Conservation (phyloP, 768 basidiomycete species). For the Hericium rajendrae region DNA sequence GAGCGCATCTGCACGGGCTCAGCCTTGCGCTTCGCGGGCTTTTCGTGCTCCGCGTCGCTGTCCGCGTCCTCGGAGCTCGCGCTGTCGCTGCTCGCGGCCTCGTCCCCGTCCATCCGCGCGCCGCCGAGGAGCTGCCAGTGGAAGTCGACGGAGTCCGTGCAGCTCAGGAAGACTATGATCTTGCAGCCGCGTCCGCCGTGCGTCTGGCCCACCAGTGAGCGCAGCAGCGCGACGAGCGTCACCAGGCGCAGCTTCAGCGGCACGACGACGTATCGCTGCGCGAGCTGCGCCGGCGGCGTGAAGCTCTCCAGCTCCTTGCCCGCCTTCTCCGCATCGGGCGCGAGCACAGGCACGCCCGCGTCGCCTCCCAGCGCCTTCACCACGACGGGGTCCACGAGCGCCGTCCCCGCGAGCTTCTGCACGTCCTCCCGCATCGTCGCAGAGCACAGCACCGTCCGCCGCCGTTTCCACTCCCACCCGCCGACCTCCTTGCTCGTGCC, state of each 20-base stretch:
- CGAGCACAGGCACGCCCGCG: not conserved
- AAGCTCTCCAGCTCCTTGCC: slow-evolving; percentile 45
- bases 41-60: slow-evolving; percentile 18
- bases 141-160: slow-evolving; percentile 96
- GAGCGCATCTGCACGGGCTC: slow-evolving; percentile 51
- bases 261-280: slow-evolving; percentile 83
- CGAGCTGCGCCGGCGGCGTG: slow-evolving; percentile 88
- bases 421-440: slow-evolving; percentile 95
- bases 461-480: slow-evolving; percentile 78
- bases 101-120: slow-evolving; percentile 48
- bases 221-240: slow-evolving; percentile 75
- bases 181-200: slow-evolving; percentile 46
- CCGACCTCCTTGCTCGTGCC: slow-evolving; percentile 64
- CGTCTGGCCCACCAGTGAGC: slow-evolving; percentile 64
- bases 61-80: slow-evolving; percentile 10
- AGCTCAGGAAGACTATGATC: slow-evolving; percentile 92
- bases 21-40: slow-evolving; percentile 7
- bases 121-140: slow-evolving; percentile 82
- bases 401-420: slow-evolving; percentile 80
- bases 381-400: slow-evolving; percentile 71
- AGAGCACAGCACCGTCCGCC: slow-evolving; percentile 89
- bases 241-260: slow-evolving; percentile 95
- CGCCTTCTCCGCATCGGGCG: not conserved
- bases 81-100: slow-evolving; percentile 8
- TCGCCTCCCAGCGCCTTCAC: slow-evolving; percentile 64